Base-by-base conservation (phyloP, 176 grass and related monocot species). In the Guadua angustifolia region DNA sequence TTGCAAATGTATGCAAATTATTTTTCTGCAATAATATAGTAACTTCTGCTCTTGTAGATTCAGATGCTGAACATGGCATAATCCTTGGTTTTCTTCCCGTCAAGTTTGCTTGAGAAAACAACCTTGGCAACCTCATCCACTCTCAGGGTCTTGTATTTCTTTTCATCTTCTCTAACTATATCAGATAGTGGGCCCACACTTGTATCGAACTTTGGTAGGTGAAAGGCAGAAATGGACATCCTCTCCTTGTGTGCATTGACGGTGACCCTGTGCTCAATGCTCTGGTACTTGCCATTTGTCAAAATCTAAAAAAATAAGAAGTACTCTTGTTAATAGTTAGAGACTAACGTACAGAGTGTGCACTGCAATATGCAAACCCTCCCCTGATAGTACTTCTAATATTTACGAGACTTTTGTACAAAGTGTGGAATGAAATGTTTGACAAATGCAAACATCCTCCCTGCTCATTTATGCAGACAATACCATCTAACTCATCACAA, bases 231-330 rank as follows among this genome's bases (percentile, higher is more conserved):
- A 73, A 70, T 69, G 14, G 82, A 85, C 39, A 85, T 44, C 40
- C 82, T 65, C 63, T 85, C 76, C 19, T 21, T 79, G 42, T 81
- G 33, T 9, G 75, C 66, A 75, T 80, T 81, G 16, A 89, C 77
- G 13, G 84, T 5, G 35, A 71, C 87, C 60, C 82, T 85, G 58
- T 89, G 87, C 45, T 89, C 82, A 16, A 88, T 73, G 32, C 81
- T 88, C 42, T 45, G 83, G 44, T 88, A 88, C 25, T 71, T 78
- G 21, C 87, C 87, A 22, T 89, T 89, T 24, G 64, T 89, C 24
- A 80, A 62, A 55, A 89, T 85, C 82, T 89, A n/a, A 44, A n/a
- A 44, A 63, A 46, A 47, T 62, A 47, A 22, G 9, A 18, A 40
- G 16, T 3, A 2, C 17, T 47, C 25, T 38, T 0, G 57, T 71